These are phyloP conservation scores for Mycena polygramma DNA, from an alignment of 768 basidiomycete species.

Conservation along the genomic window DNA sequence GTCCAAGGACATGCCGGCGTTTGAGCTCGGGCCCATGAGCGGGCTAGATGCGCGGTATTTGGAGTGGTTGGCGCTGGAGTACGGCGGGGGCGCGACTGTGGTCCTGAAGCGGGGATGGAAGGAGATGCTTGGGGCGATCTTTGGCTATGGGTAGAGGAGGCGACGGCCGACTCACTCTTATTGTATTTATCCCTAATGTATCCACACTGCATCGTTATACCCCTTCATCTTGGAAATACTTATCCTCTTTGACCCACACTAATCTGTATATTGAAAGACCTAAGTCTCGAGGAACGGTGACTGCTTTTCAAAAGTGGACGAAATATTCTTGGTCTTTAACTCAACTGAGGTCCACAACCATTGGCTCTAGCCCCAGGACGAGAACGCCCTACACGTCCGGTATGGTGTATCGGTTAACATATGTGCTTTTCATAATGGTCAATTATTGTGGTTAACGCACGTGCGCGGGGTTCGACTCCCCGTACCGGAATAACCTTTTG, in stretches of 20 bases:
- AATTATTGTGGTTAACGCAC: no score
- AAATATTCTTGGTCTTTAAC: no score
- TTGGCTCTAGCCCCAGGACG: no score
- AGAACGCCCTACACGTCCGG: neutral
- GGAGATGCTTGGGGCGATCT: conserved; percentile 60
- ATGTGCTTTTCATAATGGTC: neutral
- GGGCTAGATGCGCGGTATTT: conserved; percentile 78
- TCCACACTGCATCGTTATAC: conserved; percentile 11
- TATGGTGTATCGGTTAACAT: conserved; percentile 23
- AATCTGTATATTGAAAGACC: no score
- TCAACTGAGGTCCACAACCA: no score
- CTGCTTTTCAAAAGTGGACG: no score
- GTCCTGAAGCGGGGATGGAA: conserved; percentile 64
- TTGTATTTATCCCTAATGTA: conserved; percentile 35
- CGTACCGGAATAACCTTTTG: neutral
- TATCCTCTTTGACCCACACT: neutral
- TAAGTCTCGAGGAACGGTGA: no score
- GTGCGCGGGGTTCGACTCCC: neutral
- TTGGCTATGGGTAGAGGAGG: conserved; percentile 46
- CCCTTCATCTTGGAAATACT: neutral
- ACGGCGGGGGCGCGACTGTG: conserved; percentile 51
- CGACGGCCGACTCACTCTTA: neutral
- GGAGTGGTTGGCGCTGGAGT: conserved; percentile 82
- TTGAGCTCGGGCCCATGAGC: conserved; percentile 84
- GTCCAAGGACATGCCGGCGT: conserved; percentile 73